These are phyloP conservation scores for Lentinula sp. DNA, from an alignment of 768 basidiomycete genomes.

Conservation along the genomic window DNA sequence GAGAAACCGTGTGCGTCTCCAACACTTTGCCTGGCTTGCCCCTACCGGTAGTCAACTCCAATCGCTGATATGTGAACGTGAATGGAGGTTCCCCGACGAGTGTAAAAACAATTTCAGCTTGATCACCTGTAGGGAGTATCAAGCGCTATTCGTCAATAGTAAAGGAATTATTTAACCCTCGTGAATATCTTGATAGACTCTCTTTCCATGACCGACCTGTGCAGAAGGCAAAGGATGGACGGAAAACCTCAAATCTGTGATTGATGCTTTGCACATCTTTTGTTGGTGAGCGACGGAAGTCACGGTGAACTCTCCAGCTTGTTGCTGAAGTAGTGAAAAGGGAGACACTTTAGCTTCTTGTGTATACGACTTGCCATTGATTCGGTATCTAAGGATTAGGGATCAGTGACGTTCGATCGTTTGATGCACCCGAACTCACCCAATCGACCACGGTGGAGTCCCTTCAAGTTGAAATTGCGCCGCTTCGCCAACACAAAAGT, in stretches of 20 bases:
- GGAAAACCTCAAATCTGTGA: conserved; percentile 65
- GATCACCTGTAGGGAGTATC: conserved; percentile 52
- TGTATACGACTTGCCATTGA: conserved; percentile 67
- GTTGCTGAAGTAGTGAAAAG: conserved; percentile 80
- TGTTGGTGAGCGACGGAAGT: conserved; percentile 89
- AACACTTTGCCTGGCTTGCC: conserved; percentile 72
- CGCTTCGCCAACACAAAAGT: conserved; percentile 88
- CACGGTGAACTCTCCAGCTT: conserved; percentile 79
- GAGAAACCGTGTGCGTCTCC: conserved; percentile 87
- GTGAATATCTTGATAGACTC: conserved; percentile 78
- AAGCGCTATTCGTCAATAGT: neutral
- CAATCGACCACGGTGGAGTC: conserved; percentile 87
- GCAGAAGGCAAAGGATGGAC: conserved; percentile 87
- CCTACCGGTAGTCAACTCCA: conserved; percentile 64
- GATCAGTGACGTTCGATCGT: conserved; percentile 8
- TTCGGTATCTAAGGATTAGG: conserved; percentile 53
- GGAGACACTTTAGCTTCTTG: conserved; percentile 77
- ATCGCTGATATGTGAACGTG: conserved; percentile 90
- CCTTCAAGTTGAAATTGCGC: conserved; percentile 93
- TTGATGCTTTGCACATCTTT: conserved; percentile 81
- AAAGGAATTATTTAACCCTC: conserved; percentile 54
- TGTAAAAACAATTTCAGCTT: conserved; percentile 90
- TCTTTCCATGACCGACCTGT: conserved; percentile 81
- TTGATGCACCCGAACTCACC: conserved; percentile 34
- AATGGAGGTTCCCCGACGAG: conserved; percentile 92